Percentiles rank a stretch among this genome's conserved stretches.
Evolutionary conservation across 2,329 filamentous ascomycete genomes (phyloP).

Genomic region (Fusarium globosum): DNA sequence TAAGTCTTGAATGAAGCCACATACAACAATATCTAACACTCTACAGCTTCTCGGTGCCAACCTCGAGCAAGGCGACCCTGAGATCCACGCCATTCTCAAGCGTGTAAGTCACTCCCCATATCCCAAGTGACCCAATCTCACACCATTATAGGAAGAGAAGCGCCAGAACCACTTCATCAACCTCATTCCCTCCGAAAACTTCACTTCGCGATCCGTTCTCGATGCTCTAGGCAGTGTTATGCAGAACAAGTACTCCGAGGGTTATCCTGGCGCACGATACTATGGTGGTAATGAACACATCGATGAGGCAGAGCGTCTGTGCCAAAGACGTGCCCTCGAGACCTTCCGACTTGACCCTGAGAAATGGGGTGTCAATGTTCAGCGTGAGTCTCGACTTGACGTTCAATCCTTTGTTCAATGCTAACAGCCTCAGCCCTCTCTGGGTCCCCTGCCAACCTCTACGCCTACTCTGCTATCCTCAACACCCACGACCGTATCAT

Average conservation of each 20-base stretch:
- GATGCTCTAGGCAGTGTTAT: slow-evolving; percentile 90
- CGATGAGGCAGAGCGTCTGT: slow-evolving; percentile 85
- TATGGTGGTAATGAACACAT: slow-evolving; percentile 97
- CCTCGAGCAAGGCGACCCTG: slow-evolving; percentile 83
- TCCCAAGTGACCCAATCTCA: background rate
- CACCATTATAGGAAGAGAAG: slow-evolving; percentile 77
- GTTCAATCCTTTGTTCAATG: background rate
- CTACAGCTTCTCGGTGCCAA: slow-evolving; percentile 77
- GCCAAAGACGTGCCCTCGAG: slow-evolving; percentile 86
- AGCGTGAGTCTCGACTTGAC: slow-evolving; percentile 65
- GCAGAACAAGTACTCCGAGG: slow-evolving; percentile 99
- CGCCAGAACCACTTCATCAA: slow-evolving; percentile 98
- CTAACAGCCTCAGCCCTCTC: slow-evolving; percentile 68
- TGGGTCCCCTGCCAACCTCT: slow-evolving; percentile 77
- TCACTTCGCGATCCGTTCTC: slow-evolving; percentile 88
- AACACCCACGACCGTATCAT: slow-evolving; percentile 92
- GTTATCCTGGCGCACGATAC: slow-evolving; percentile 93
- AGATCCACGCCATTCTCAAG: slow-evolving; percentile 85
- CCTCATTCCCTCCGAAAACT: slow-evolving; percentile 91
- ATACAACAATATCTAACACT: slow-evolving; percentile 7
- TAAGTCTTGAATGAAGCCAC: background rate
- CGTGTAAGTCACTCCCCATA: slow-evolving; percentile 66
- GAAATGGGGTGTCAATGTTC: slow-evolving; percentile 98
- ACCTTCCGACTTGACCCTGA: slow-evolving; percentile 83
- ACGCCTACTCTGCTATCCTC: slow-evolving; percentile 93